Conservation (phyloP, 2,329 filamentous ascomycete species). For the Diplodia mutila region DNA sequence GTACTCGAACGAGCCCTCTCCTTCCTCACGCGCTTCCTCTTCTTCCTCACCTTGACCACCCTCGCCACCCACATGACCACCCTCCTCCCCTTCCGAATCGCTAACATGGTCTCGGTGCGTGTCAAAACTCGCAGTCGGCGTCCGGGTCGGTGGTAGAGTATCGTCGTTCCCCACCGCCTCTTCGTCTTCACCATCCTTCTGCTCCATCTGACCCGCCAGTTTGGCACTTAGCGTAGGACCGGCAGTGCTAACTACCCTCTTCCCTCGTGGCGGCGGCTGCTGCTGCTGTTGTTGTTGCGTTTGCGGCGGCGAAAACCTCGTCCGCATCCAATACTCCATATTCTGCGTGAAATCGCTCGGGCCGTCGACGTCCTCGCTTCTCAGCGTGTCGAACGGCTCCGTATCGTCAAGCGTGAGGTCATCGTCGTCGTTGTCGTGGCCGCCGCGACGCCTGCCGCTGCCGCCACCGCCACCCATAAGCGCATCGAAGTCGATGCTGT, state of each 20-base stretch:
- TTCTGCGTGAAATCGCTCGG: conserved; percentile 49
- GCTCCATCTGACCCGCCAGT: background rate
- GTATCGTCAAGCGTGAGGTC: conserved; percentile 37
- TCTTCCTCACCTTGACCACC: background rate
- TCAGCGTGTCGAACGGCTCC: conserved; percentile 41
- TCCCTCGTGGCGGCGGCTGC: background rate
- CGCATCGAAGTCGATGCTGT: conserved; percentile 46
- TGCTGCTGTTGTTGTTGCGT: conserved; percentile 12
- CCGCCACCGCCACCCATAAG: conserved; percentile 38
- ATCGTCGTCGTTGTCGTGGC: conserved; percentile 36
- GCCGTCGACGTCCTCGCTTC: conserved; percentile 46
- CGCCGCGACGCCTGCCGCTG: background rate
- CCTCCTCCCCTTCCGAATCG: background rate
- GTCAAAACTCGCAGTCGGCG: background rate
- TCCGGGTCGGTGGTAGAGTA: background rate
- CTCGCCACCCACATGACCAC: background rate
- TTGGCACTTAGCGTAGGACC: background rate
- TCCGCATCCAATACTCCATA: conserved; percentile 49
- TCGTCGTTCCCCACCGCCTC: conserved; percentile 24
- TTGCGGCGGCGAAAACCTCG: conserved; percentile 33
- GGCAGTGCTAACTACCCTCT: background rate
- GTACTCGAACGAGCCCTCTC: conserved; percentile 9
- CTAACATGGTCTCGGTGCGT: conserved; percentile 5
- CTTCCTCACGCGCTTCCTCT: background rate
- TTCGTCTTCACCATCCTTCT: conserved; percentile 28